Conservation (phyloP, 1,284 basidiomycete species). For the Fomitopsis pinicola region DNA sequence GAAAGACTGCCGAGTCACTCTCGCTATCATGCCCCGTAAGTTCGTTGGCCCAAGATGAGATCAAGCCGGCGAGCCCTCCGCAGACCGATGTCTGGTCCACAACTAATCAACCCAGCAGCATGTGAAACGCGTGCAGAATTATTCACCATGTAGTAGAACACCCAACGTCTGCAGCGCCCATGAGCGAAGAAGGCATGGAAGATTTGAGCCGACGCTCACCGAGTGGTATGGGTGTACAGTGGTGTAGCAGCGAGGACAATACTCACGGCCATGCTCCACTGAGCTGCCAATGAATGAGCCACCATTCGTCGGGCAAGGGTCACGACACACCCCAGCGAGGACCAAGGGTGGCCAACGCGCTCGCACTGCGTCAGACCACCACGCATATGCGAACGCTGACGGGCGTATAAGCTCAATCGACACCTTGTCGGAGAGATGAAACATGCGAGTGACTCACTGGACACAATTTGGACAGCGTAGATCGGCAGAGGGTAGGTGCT, state of each 20-base stretch:
- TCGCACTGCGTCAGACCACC: slow-evolving; percentile 50
- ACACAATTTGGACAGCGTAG: slow-evolving; percentile 33
- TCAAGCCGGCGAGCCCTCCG: slow-evolving; percentile 34
- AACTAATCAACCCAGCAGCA: not conserved
- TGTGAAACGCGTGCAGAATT: too few relatives aligned
- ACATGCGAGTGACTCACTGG: slow-evolving; percentile 23
- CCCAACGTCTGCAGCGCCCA: slow-evolving; percentile 29
- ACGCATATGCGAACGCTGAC: slow-evolving; percentile 43
- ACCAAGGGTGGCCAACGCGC: slow-evolving; percentile 59
- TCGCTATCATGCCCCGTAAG: slow-evolving; percentile 35
- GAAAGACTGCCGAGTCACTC: slow-evolving; percentile 20
- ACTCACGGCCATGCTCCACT: slow-evolving; percentile 30
- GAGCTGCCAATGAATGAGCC: slow-evolving; percentile 15
- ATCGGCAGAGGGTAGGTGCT: slow-evolving; percentile 43
- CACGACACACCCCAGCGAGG: slow-evolving; percentile 31
- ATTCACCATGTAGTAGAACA: slow-evolving; percentile 36
- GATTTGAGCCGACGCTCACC: slow-evolving; percentile 15
- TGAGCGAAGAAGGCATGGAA: not conserved
- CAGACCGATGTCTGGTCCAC: slow-evolving; percentile 18
- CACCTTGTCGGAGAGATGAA: not conserved
- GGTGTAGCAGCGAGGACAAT: slow-evolving; percentile 34
- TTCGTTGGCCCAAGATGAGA: slow-evolving; percentile 40
- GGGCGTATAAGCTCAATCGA: not conserved
- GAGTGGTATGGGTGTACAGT: slow-evolving; percentile 30
- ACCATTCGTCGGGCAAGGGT: not conserved